Evolutionary conservation across 371 early-diverging fungal genomes (phyloP).

Genomic region (Nematocida minor): DNA sequence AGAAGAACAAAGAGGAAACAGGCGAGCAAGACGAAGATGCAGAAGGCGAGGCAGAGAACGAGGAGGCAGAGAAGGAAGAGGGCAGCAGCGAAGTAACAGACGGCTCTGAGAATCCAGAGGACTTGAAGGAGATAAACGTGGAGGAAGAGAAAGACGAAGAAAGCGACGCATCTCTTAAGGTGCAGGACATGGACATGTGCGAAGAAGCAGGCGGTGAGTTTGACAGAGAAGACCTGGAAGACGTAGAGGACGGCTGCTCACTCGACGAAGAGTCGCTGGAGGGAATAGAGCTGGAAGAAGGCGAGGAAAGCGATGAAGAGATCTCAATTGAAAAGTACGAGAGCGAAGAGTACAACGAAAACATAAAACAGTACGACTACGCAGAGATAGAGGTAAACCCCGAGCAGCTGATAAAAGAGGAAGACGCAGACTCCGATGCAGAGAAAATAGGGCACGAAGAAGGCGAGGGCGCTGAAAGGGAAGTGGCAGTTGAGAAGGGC

Average conservation of each 20-base stretch:
- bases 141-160: slow-evolving; percentile 17
- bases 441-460: slow-evolving; percentile 35
- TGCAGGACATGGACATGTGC: slow-evolving; percentile 54
- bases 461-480: slow-evolving; percentile 44
- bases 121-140: slow-evolving; percentile 8
- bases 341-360: slow-evolving; percentile 50
- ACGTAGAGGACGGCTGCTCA: slow-evolving; percentile 46
- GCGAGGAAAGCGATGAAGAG: slow-evolving; percentile 19
- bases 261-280: slow-evolving; percentile 49
- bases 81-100: not conserved
- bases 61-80: slow-evolving; percentile 19
- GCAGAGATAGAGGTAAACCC: slow-evolving; percentile 55
- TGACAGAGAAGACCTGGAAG: slow-evolving; percentile 23
- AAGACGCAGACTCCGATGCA: slow-evolving; percentile 25
- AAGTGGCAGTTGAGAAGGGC: slow-evolving; percentile 28
- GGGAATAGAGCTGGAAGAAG: slow-evolving; percentile 51
- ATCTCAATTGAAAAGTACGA: slow-evolving; percentile 55
- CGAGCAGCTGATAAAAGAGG: slow-evolving; percentile 51
- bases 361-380: slow-evolving; percentile 40
- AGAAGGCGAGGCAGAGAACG: not conserved
- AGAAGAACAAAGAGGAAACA: slow-evolving; percentile 36
- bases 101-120: not conserved
- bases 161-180: slow-evolving; percentile 48
- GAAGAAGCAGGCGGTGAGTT: slow-evolving; percentile 23
- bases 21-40: slow-evolving; percentile 29